Evolutionary conservation across 1,284 basidiomycete genomes (phyloP), one percentile per base, ranked within the genome.

Genomic region (Sutorius eximius): DNA sequence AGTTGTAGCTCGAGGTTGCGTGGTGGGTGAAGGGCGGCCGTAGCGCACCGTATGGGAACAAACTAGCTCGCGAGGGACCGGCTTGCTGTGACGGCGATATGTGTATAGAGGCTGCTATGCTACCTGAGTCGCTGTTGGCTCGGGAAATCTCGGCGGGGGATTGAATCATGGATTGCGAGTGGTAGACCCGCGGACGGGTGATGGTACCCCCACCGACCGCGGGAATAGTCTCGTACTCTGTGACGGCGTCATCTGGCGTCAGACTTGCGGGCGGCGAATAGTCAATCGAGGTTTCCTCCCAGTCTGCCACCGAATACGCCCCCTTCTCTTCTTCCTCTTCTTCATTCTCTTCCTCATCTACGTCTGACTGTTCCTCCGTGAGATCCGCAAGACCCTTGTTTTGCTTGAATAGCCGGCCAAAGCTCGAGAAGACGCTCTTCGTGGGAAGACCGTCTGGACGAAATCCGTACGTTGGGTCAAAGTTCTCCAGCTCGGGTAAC

Each of bases 401-500:
- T 1, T 80, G 78, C 1, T 76, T 73, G 58, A 90, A 93, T 10
- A 93, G 75, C 41, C 78, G 83, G n/a, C 85, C 81, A 62, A 94
- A 91, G 16, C 79, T 79, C 44, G 78, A 78, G 69, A 91, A 93
- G 2, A 82, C 76, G 58, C 84, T 86, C 69, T 89, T 90, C 2
- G 77, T 76, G 0, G 93, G 93, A 6, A 95, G 78, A 12, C 90
- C 89, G 65, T 95, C 93, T 0, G 93, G 91, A 15, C 95, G 86
- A n/a, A 98, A 77, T n/a, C 95, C 95, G 66, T 98, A 98, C 0
- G 95, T 98, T 0, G 95, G 95, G 66, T 98, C 95, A 71, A 93
- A 97, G 59, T 90, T 85, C 72, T 96, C 95, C 40, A 95, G 82
- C 52, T 95, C 93, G 2, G 91, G 86, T 58, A 62, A 49, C 9